Evolutionary conservation across 768 basidiomycete species (phyloP).

Genomic region (Boletales sp.): DNA sequence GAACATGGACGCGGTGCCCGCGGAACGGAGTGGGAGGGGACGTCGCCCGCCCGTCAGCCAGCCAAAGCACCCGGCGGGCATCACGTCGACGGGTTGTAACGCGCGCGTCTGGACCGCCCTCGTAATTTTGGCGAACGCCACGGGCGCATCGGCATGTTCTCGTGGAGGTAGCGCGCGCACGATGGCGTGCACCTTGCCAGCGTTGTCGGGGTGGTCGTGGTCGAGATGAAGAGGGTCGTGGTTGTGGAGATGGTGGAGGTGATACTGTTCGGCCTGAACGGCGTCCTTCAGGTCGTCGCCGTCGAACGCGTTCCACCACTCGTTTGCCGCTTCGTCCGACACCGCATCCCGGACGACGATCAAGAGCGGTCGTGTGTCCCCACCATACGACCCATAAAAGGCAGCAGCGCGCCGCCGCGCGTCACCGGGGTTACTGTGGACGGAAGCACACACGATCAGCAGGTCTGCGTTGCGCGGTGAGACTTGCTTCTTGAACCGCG

Average conservation of each 20-base stretch:
- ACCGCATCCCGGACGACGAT: constrained; percentile 20
- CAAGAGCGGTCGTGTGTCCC: constrained; percentile 24
- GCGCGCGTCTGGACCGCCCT: constrained; percentile 20
- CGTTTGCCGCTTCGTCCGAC: constrained; percentile 16
- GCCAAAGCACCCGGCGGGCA: constrained; percentile 18
- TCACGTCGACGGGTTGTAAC: constrained; percentile 20
- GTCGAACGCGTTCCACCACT: constrained; percentile 19
- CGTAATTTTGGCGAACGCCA: constrained; percentile 9
- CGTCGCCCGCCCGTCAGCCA: constrained; percentile 14
- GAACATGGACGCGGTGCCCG: neutral
- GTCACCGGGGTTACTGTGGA: neutral
- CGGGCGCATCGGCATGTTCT: neutral
- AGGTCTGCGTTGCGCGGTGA: constrained; percentile 23
- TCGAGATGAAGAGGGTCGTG: no score
- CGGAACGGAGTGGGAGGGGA: neutral
- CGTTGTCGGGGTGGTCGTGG: neutral
- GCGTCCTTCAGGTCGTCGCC: constrained; percentile 4
- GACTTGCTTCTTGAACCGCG: constrained; percentile 24
- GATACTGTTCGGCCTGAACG: no score
- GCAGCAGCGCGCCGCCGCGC: constrained; percentile 11
- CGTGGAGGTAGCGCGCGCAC: constrained; percentile 20
- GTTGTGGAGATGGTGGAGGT: no score
- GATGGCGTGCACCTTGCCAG: constrained; percentile 15
- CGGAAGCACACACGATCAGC: constrained; percentile 20
- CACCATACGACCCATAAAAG: constrained; percentile 22